Evolutionary conservation across 2,329 filamentous ascomycete species (phyloP), one percentile per base, ranked within the genome.

Genomic region (Talaromyces sp.): DNA sequence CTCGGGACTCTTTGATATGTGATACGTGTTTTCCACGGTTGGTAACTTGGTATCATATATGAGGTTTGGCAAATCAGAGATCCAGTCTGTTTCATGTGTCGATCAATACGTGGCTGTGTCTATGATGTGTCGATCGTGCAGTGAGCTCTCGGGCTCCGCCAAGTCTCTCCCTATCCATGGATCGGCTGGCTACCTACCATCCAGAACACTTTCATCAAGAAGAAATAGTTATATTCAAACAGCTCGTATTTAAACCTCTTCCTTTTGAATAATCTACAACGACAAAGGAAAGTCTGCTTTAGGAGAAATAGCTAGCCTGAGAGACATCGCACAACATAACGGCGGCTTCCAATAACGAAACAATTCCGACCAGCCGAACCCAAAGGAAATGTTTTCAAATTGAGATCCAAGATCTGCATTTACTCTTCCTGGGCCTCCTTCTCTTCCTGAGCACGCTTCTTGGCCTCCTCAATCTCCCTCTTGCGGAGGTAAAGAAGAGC

Each of bases 401-500:
- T 33, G 19, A 48, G 33, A 48, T 17, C 28, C 43, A 31, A 35
- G 1, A 13, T 31, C 43, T 48, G 6, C 25, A 56, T 59, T 58
- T 61, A 57, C 57, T 59, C 57, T 28, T 43, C 35, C 33, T 33
- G 13, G 25, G 60, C 60, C 28, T 46, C 53, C 70, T 73, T 73
- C 66, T 73, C 72, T 39, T 67, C 66, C 31, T 69, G 58, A 58
- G 67, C 69, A 45, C 71, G 72, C 46, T 67, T 67, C 62, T 78
- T 73, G 51, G 68, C 71, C 67, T 76, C 71, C 65, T 75, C 76
- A 67, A 78, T 68, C 66, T 77, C 73, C 65, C 76, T 75, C 67
- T 75, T 69, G 69, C 78, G 73, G 62, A 74, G 66, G 65, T 72
- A 77, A 60, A 81, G 74, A 61, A 86, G 73, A 40, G 78, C 77